phyloP scores from a whole-genome alignment of 768 basidiomycete genomes.

The Chalciporus piperatus region DNA sequence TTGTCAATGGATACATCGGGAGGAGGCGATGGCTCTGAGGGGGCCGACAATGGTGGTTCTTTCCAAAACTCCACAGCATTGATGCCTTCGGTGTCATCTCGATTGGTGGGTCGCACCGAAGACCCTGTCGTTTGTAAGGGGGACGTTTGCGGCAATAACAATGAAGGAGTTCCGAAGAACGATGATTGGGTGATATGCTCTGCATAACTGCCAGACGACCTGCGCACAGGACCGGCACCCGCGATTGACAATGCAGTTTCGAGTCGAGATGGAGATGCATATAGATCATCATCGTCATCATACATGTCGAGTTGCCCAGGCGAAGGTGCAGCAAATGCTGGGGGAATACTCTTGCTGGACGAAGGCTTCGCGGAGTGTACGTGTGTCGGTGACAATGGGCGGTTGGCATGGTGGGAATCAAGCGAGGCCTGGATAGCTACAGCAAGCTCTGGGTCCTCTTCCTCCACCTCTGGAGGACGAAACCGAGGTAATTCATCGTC shows the following conservation, averaged over 20 bases:
- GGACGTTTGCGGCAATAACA: conserved; percentile 24
- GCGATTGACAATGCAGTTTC: conserved; percentile 68
- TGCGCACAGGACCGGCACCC: conserved; percentile 45
- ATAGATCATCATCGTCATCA: conserved; percentile 45
- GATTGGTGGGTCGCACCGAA: neutral
- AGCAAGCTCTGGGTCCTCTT: conserved; percentile 56
- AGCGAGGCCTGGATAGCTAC: conserved; percentile 64
- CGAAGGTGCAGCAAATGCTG: neutral
- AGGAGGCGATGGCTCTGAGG: neutral
- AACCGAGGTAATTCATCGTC: conserved; percentile 38
- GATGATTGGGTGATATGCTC: conserved; percentile 19
- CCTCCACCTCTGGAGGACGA: conserved; percentile 29
- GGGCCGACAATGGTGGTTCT: conserved; percentile 5
- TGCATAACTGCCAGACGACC: conserved; percentile 7
- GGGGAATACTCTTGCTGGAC: conserved; percentile 1
- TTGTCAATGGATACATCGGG: neutral
- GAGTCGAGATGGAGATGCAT: conserved; percentile 52
- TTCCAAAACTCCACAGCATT: conserved; percentile 3
- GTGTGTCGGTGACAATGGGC: neutral
- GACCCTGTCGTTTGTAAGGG: neutral
- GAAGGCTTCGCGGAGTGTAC: neutral
- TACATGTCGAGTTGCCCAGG: conserved; percentile 3
- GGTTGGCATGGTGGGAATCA: conserved; percentile 26
- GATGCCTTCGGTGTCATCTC: neutral
- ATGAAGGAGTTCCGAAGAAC: conserved; percentile 38